Evolutionary conservation across 2,329 filamentous ascomycete genomes (phyloP).

Genomic region (Penicillium crustosum): DNA sequence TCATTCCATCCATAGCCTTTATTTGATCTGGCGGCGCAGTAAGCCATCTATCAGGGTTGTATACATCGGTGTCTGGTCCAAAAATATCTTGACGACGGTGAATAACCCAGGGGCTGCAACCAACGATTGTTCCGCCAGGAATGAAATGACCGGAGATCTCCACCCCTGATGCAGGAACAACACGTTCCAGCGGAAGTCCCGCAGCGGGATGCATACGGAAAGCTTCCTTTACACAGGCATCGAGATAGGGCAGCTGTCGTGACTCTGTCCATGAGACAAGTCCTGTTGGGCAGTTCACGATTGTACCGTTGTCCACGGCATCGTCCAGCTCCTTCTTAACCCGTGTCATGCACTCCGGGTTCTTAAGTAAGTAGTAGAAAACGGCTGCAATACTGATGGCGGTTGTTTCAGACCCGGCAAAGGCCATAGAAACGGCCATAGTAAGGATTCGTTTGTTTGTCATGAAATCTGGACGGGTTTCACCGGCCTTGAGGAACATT

Average conservation of each 20-base stretch:
- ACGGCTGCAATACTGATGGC: conserved; percentile 70
- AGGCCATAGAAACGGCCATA: conserved; percentile 32
- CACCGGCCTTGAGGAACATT: conserved; percentile 27
- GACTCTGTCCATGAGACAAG: conserved; percentile 69
- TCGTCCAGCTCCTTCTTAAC: background rate
- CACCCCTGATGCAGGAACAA: conserved; percentile 55
- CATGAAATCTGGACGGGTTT: conserved; percentile 30
- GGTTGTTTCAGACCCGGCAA: conserved; percentile 78
- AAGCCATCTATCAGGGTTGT: conserved; percentile 21
- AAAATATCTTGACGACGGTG: conserved; percentile 69
- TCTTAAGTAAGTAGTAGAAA: conserved; percentile 72
- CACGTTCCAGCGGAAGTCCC: conserved; percentile 69
- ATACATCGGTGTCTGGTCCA: conserved; percentile 65
- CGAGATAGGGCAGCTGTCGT: conserved; percentile 69
- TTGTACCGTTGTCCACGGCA: conserved; percentile 40
- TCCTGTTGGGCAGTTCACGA: conserved; percentile 25
- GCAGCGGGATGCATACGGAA: conserved; percentile 74
- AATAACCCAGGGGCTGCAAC: conserved; percentile 72
- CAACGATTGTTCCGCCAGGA: conserved; percentile 56
- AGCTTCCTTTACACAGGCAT: conserved; percentile 75
- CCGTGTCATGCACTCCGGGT: conserved; percentile 42
- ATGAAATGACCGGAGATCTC: conserved; percentile 16
- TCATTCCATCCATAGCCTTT: conserved; percentile 16
- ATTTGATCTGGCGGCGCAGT: conserved; percentile 10
- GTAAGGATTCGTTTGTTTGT: conserved; percentile 29